Percentiles rank a stretch among this genome's conserved stretches.
These are phyloP conservation scores for Penicillium dipodomyicola DNA, from an alignment of 495 filamentous ascomycete species.

Conservation along the genomic window DNA sequence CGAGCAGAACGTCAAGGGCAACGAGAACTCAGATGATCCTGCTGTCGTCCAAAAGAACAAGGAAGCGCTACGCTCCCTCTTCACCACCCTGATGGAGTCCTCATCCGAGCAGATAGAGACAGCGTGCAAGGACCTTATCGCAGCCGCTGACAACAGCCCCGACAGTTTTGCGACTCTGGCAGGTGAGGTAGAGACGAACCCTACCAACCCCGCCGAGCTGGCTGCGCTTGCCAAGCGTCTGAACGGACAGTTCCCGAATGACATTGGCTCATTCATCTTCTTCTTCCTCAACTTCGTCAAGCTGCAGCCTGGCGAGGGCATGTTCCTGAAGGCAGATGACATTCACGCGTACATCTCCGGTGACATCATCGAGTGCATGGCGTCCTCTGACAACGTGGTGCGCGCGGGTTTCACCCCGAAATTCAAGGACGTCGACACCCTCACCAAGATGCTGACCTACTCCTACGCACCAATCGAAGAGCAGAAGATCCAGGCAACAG, in stretches of 20 bases:
- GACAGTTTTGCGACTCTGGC: constrained; percentile 41
- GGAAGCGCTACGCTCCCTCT: constrained; percentile 68
- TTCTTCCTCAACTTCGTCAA: constrained; percentile 83
- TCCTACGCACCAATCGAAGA: constrained; percentile 87
- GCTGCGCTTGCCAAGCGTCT: constrained; percentile 72
- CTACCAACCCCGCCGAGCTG: constrained; percentile 53
- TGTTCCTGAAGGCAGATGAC: constrained; percentile 94
- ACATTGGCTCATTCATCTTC: constrained; percentile 74
- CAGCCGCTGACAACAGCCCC: constrained; percentile 58
- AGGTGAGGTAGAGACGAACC: constrained; percentile 37
- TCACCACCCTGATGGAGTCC: constrained; percentile 77
- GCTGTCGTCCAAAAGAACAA: constrained; percentile 67
- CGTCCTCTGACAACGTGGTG: constrained; percentile 94
- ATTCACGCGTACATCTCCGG: constrained; percentile 96
- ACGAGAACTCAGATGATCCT: constrained; percentile 59
- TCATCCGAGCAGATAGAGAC: constrained; percentile 61
- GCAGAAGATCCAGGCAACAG: constrained; percentile 83
- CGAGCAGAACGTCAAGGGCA: constrained; percentile 61
- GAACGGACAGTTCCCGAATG: constrained; percentile 71
- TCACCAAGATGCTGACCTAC: constrained; percentile 94
- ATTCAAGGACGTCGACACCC: constrained; percentile 90
- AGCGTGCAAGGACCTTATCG: constrained; percentile 64
- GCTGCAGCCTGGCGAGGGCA: constrained; percentile 82
- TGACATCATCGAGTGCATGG: constrained; percentile 99
- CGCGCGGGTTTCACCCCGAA: constrained; percentile 97